Evolutionary conservation across 345 rosid genomes (phyloP), one percentile per base, ranked within the genome.

Genomic region (Populus euphratica): DNA sequence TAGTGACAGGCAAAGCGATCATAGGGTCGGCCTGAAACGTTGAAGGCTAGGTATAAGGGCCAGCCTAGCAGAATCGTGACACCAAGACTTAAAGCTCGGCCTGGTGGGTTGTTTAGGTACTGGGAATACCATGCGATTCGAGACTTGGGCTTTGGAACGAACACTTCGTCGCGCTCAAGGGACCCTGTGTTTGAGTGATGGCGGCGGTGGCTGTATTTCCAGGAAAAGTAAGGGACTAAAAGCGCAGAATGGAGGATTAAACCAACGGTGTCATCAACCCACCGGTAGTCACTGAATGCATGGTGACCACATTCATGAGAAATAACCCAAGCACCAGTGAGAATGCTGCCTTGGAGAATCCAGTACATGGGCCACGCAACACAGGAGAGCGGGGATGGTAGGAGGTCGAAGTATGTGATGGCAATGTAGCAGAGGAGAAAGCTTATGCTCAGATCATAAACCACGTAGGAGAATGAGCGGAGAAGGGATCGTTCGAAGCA

Each of bases 291-390:
- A 64, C 99, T 95, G 85, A 95, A 93, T 67, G 99, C 97, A 35
- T 95, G 97, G 84, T 95, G 99, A 72, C 99, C 98, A 2, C 99
- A 95, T 76, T 95, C 99, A 20, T 95, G 99, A 5, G 94, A 97
- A 61, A 95, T 78, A 65, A 95, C 97, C 98, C 98, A 93, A 69
- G 92, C 83, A 16, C 97, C 96, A 1, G 96, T 92, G 23, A 87
- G 82, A 74, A 93, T 76, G 75, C 89, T 87, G 72, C 99, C 99
- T 73, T 93, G 98, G 39, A 89, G 20, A n/a, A 81, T 86, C 94
- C 99, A 89, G 80, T 95, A 95, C 73, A 90, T 68, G 0, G 91
- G 89, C 99, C 99, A 95, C 8, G 96, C 96, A 20, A 91, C 16
- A 72, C 80, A 90, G 18, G 90, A 77, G 76, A 91, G 89, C 23